Base-by-base conservation (phyloP, 805 yeast species). In the Pachysolen tannophilus region DNA sequence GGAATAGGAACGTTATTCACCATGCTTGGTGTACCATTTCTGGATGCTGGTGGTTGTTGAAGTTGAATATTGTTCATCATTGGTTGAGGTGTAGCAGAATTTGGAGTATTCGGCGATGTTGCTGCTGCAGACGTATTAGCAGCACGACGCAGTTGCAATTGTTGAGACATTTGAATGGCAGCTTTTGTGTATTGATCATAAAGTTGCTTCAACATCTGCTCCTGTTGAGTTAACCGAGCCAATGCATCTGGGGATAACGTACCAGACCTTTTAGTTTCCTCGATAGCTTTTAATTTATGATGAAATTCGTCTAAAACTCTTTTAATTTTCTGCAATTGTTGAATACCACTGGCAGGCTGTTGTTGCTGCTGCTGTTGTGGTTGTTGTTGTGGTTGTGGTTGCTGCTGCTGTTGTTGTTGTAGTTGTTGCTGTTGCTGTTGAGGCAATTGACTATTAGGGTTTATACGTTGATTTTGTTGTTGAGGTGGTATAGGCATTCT, bases 181-280 rank as follows among this genome's bases (percentile, higher is more conserved):
- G 68, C 65, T 37, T 65, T 65, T 39, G 68, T 71, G 44, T 69
- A 74, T 31, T 68, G 69, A 16, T 66, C 64, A 42, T 65, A 65
- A 37, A 72, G 67, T 24, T 55, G 57, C 38, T 60, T 67, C 43
- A 71, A 48, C 26, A 69, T 69, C 14, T 58, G 56, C 41, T 75
- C 72, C 47, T 75, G 76, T 34, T 63, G 65, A 10, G 62, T 61
- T n/a, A 69, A 56, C 28, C 60, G 60, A 4, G 63, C 53, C 26
- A 65, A 38, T 34, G 67, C 69, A 6, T 67, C 75, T 2, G 70
- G 65, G 4, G 72, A 53, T 15, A 71, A 44, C 20, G 56, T 59
- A 8, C 65, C 63, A 26, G 65, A 62, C 14, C 55, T 58, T 41
- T 70, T 72, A 26, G 67, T 63, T 6, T 64, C 63, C 35, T 70